A percentile compares a stretch with the other conserved stretches of the same genome.
These are phyloP conservation scores for Thelonectria rubi DNA, from an alignment of 2,329 filamentous ascomycete species.

Conservation along the genomic window DNA sequence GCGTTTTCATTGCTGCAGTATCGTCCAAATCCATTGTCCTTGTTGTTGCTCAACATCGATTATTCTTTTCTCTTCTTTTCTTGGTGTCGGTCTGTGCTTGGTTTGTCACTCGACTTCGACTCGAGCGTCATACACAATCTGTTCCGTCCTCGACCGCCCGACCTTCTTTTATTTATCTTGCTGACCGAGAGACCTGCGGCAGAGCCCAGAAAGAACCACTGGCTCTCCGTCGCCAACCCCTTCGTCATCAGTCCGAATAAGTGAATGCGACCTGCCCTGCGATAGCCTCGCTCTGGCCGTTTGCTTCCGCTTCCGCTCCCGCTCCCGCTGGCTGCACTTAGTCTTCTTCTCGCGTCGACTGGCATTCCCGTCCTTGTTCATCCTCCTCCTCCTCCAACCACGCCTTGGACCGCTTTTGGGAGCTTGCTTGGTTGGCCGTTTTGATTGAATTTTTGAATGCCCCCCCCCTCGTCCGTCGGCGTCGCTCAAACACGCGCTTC, in stretches of 20 bases:
- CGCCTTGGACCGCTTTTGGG: not conserved
- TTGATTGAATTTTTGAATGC: conserved; percentile 2
- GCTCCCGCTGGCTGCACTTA: not conserved
- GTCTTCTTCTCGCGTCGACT: not conserved
- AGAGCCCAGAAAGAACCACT: conserved; percentile 1
- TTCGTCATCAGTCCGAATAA: not conserved
- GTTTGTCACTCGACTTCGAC: too few species aligned
- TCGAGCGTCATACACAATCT: not conserved
- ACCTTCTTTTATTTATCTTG: too few species aligned
- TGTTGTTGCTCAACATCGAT: too few species aligned
- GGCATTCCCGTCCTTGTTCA: not conserved
- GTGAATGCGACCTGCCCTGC: conserved; percentile 3
- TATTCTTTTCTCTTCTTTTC: too few species aligned
- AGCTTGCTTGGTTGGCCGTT: too few species aligned
- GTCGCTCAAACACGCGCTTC: not conserved
- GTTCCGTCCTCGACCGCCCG: too few species aligned
- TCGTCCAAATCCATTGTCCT: too few species aligned
- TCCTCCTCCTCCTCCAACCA: not conserved
- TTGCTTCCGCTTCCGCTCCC: not conserved
- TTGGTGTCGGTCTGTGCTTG: too few species aligned
- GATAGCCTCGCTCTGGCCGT: not conserved
- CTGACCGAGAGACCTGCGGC: not conserved
- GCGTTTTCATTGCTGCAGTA: too few species aligned
- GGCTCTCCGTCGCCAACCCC: not conserved
- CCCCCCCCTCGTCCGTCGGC: not conserved